Conservation (phyloP, 116 monocot species). For the Dioscorea cayenensis region DNA sequence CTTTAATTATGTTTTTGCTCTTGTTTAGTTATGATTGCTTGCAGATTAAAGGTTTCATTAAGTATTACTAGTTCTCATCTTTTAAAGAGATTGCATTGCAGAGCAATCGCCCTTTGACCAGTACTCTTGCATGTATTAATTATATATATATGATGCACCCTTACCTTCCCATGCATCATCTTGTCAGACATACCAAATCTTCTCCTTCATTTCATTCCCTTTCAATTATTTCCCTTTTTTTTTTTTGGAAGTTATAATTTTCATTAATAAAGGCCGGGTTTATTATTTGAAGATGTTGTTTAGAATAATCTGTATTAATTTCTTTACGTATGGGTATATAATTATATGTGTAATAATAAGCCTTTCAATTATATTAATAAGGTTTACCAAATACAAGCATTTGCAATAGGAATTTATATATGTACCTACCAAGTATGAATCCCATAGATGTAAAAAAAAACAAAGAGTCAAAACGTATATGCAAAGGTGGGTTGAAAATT, state of each 20-base stretch:
- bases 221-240: not conserved
- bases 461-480: too few relatives aligned
- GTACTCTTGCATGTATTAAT: not conserved
- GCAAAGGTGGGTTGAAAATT: too few relatives aligned
- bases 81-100: not conserved
- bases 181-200: too few relatives aligned
- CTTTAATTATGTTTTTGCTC: not conserved
- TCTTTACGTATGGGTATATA: too few relatives aligned
- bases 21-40: not conserved
- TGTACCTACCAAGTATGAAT: too few relatives aligned
- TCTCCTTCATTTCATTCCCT: not conserved
- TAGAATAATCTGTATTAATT: too few relatives aligned
- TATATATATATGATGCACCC: not conserved
- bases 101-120: constrained; percentile 1
- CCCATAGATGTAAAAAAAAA: too few relatives aligned
- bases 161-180: not conserved
- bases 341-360: too few relatives aligned
- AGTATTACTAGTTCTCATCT: not conserved
- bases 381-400: too few relatives aligned
- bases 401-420: too few relatives aligned
- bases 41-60: not conserved
- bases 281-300: too few relatives aligned
- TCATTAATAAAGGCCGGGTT: too few relatives aligned
- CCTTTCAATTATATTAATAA: not conserved
- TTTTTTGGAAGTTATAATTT: not conserved